These are phyloP conservation scores for Haplosporangium gracile DNA, from an alignment of 192 early-diverging fungal species.

Conservation along the genomic window DNA sequence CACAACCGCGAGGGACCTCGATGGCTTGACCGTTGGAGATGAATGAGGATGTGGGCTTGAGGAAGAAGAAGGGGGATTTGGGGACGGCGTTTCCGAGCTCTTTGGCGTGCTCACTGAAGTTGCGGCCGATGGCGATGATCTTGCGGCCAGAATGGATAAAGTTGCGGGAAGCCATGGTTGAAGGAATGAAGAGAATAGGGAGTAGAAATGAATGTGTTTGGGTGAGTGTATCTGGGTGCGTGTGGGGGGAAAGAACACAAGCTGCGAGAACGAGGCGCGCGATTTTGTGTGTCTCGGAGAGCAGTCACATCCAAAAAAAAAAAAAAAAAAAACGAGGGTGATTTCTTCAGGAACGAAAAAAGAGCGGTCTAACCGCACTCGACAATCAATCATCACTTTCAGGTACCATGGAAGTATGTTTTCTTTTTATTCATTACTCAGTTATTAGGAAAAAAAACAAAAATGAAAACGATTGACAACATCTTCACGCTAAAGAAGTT, in stretches of 20 bases:
- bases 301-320: neutral
- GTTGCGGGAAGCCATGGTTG: slow-evolving; percentile 60
- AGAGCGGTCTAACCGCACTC: neutral
- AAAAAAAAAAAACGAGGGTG: no score
- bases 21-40: slow-evolving; percentile 75
- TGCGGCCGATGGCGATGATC: slow-evolving; percentile 94
- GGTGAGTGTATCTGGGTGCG: neutral
- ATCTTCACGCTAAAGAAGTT: neutral
- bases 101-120: slow-evolving; percentile 94
- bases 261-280: neutral
- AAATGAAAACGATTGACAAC: neutral
- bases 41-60: slow-evolving; percentile 93
- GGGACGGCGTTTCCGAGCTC: slow-evolving; percentile 96
- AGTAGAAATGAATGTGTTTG: neutral
- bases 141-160: slow-evolving; percentile 78
- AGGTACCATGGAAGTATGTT: neutral
- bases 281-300: neutral
- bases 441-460: neutral
- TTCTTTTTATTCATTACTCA: neutral
- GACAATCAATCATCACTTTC: neutral
- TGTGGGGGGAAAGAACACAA: neutral
- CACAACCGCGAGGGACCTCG: slow-evolving; percentile 82
- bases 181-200: neutral
- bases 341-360: neutral
- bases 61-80: slow-evolving; percentile 89